These are phyloP conservation scores for Leccinum disarticulatum DNA, from an alignment of 768 basidiomycete genomes.

Conservation along the genomic window DNA sequence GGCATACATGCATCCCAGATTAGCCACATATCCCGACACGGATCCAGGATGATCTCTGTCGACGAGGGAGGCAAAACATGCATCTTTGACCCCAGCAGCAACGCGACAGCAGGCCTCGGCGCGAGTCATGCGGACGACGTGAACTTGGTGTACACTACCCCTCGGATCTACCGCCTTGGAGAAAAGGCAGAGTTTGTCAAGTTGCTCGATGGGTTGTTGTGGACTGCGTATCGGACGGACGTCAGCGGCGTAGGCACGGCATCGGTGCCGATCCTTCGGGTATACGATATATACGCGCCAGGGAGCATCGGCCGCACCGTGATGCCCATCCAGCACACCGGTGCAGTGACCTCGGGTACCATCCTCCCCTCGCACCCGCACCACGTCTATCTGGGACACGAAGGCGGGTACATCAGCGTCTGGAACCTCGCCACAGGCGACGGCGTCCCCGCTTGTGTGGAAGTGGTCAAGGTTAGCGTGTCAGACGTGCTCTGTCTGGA, in stretches of 20 bases:
- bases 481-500: slow-evolving; percentile 83
- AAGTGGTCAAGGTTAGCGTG: slow-evolving; percentile 75
- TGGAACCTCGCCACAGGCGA: slow-evolving; percentile 63
- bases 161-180: slow-evolving; percentile 63
- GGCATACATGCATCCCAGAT: slow-evolving; percentile 67
- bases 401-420: slow-evolving; percentile 85
- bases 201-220: slow-evolving; percentile 73
- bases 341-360: slow-evolving; percentile 80
- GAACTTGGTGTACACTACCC: slow-evolving; percentile 45
- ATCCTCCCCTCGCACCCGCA: slow-evolving; percentile 67
- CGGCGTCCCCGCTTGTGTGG: slow-evolving; percentile 62
- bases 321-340: slow-evolving; percentile 68
- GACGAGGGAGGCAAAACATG: slow-evolving; percentile 86
- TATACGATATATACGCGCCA: slow-evolving; percentile 74
- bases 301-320: slow-evolving; percentile 55
- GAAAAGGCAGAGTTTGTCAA: slow-evolving; percentile 84
- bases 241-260: slow-evolving; percentile 41
- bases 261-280: slow-evolving; percentile 70
- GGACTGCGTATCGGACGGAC: slow-evolving; percentile 71
- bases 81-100: slow-evolving; percentile 57
- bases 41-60: slow-evolving; percentile 68
- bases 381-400: slow-evolving; percentile 83
- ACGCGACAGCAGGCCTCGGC: slow-evolving; percentile 11
- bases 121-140: slow-evolving; percentile 40
- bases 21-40: slow-evolving; percentile 71